Conservation (phyloP, 2,329 filamentous ascomycete species). For the Talaromyces sp. region DNA sequence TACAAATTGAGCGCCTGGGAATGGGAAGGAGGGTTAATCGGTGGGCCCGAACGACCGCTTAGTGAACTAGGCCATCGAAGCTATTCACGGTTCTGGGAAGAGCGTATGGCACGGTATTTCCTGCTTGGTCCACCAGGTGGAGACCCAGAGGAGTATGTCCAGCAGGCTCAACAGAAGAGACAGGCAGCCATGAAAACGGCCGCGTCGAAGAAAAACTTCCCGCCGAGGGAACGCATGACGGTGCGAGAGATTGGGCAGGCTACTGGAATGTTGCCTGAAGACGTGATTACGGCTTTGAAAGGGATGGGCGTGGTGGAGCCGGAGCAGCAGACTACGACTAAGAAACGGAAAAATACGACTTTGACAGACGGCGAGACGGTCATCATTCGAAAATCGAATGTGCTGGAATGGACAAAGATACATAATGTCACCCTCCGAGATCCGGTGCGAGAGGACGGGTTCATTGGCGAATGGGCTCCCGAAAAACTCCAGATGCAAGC, state of each 20-base stretch:
- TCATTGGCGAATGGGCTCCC: slow-evolving; percentile 64
- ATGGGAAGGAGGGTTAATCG: slow-evolving; percentile 61
- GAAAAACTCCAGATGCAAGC: slow-evolving; percentile 31
- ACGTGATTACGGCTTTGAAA: slow-evolving; percentile 72
- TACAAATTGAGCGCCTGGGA: slow-evolving; percentile 89
- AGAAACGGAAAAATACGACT: background rate
- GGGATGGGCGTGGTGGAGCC: slow-evolving; percentile 70
- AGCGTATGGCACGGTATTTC: slow-evolving; percentile 71
- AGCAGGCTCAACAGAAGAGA: slow-evolving; percentile 28
- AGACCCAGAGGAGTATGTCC: slow-evolving; percentile 28
- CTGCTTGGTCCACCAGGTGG: slow-evolving; percentile 34
- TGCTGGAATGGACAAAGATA: slow-evolving; percentile 64
- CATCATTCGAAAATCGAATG: slow-evolving; percentile 55
- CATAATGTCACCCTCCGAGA: slow-evolving; percentile 62
- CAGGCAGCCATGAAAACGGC: slow-evolving; percentile 46
- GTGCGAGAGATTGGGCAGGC: slow-evolving; percentile 69
- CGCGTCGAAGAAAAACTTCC: slow-evolving; percentile 22
- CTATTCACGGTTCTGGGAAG: slow-evolving; percentile 82
- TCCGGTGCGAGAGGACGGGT: slow-evolving; percentile 71
- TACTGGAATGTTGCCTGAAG: slow-evolving; percentile 82
- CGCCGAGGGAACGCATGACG: slow-evolving; percentile 52
- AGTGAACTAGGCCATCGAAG: slow-evolving; percentile 79
- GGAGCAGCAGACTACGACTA: slow-evolving; percentile 25
- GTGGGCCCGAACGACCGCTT: slow-evolving; percentile 90
- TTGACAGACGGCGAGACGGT: slow-evolving; percentile 27